Base-by-base conservation (phyloP, 805 yeast species). In the Priceomyces haplophilus region DNA sequence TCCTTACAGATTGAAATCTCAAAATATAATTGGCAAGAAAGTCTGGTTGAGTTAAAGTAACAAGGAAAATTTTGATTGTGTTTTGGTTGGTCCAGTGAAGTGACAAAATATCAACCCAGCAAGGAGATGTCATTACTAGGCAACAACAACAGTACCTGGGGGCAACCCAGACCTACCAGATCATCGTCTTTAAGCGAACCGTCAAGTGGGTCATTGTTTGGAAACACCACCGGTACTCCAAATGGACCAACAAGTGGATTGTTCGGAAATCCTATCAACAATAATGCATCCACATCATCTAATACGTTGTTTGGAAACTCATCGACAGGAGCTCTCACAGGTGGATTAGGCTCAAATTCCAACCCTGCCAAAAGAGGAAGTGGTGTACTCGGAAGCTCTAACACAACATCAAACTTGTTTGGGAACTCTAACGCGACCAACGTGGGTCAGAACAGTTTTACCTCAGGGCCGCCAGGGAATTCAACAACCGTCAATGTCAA, bases 301-400 rank as follows among this genome's bases (percentile, higher is more conserved):
- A 59, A 58, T n/a, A 58, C 61, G 2, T 46, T 62, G 18, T 58
- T 60, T 47, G 67, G 63, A 7, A 54, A 50, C 36, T 34, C 53
- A 12, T 10, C 31, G 5, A 8, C 8, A 8, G 24, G 24, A 21
- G 8, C 24, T 21, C 8, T n/a, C n/a, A 8, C 40, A 20, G 39
- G 40, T 17, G 40, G 35, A 19, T 21, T 16, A 27, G 5, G 5
- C n/a, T 12, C 15, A 27, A 27, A 27, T 27, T 12, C 11, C 10
- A 27, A 27, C 11, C 11, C n/a, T 5, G n/a, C 8, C 31, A 27
- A 27, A 15, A 10, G 10, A 11, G 15, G 37, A 11, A 39, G 38
- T 30, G 49, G 43, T 13, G 45, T 61, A 12, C 59, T 62, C 51
- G 63, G 61, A 8, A 53, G 49, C 32, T 32, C 54, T 7, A 43